Evolutionary conservation across 345 rosid species (phyloP), one percentile per base, ranked within the genome.

Genomic region (Iberis pinnata): DNA sequence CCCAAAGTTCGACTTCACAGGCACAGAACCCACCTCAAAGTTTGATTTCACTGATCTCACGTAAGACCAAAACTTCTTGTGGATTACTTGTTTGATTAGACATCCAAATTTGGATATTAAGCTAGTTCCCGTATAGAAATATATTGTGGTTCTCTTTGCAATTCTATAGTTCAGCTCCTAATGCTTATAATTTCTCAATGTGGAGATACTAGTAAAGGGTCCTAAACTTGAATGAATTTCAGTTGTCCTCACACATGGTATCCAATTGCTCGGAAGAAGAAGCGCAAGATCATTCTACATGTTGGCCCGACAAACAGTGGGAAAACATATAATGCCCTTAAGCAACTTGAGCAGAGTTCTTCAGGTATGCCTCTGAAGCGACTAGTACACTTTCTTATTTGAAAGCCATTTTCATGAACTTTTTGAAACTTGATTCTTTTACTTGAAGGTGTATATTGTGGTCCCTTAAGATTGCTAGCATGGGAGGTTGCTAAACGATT

Each of bases 281-380:
- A 60, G 25, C 94, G 97, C 18, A 86, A 80, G 69, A 81, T 89
- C 61, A 43, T 82, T 64, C 73, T 89, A 63, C 97, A 89, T 43
- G 90, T 89, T 20, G 97, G 97, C 2, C 97, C 97, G 0, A 89
- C 97, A 15, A 89, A 89, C 39, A 89, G 97, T 65, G 97, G 97
- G 29, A 89, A 89, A 74, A 86, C 97, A 14, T 65, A 86, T 60
- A 79, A 75, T 6, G 95, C 97, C 19, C 75, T 89, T 36, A 84
- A 84, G 77, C 79, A 62, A 44, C 80, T 89, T 11, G 82, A 82
- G 63, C 74, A 63, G 24, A 83, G 95, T 72, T 52, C 86, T 65
- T 82, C 97, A 53, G 97, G 97, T 82, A 77, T 67, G 55, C 24
- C 16, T n/a, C 55, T 5, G 16, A 48, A 40, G 37, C 17, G 66